Evolutionary conservation across 176 grass and related monocot genomes (phyloP).

Genomic region (Musa acuminata): DNA sequence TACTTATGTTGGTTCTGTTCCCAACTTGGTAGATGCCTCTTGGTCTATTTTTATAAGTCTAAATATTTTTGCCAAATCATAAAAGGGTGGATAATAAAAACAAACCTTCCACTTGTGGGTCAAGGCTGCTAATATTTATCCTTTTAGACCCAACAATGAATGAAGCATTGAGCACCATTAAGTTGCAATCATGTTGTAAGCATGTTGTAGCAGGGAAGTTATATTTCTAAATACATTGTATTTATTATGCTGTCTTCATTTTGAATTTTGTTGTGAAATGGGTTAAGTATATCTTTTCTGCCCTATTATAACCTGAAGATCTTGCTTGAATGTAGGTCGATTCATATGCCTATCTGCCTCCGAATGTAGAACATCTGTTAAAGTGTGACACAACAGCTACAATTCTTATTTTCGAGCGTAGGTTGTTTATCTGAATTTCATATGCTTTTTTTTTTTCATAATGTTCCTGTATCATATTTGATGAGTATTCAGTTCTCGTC

Average conservation of each 20-base stretch:
- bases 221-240: neutral
- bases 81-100: too few species aligned
- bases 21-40: too few species aligned
- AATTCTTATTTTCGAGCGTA: constrained; percentile 73
- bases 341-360: constrained; percentile 87
- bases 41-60: too few species aligned
- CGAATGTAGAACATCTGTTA: constrained; percentile 60
- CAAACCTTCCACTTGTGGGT: too few species aligned
- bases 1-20: too few species aligned
- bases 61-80: too few species aligned
- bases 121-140: too few species aligned
- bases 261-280: neutral
- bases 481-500: neutral
- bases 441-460: neutral
- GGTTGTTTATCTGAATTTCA: constrained; percentile 23
- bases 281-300: neutral
- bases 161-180: too few species aligned
- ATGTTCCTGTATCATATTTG: neutral
- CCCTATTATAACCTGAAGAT: neutral
- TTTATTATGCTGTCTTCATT: neutral
- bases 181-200: neutral
- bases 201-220: neutral
- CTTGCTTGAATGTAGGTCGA: constrained; percentile 50
- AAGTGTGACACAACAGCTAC: constrained; percentile 44
- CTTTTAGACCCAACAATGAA: too few species aligned